A percentile compares a stretch with the other conserved stretches of the same genome.
These are phyloP conservation scores for Panus rudis DNA, from an alignment of 768 basidiomycete genomes.

Conservation along the genomic window DNA sequence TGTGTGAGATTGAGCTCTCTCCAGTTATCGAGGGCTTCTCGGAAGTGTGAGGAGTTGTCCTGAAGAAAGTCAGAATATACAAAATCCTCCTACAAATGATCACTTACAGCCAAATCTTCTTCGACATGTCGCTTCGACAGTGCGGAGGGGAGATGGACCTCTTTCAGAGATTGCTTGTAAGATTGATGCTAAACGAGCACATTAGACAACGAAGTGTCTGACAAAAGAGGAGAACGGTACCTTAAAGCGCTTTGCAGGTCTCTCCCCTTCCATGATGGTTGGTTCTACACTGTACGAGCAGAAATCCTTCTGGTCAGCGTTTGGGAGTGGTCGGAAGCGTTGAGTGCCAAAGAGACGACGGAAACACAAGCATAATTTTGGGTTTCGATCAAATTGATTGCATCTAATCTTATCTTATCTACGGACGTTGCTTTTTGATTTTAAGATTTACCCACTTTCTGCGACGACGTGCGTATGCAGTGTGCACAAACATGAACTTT, in stretches of 20 bases:
- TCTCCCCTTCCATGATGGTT: too few relatives aligned
- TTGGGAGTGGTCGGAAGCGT: too few relatives aligned
- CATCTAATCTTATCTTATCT: too few relatives aligned
- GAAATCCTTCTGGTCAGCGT: too few relatives aligned
- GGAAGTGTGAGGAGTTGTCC: constrained; percentile 79
- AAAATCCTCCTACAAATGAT: not conserved
- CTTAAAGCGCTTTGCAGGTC: constrained; percentile 21
- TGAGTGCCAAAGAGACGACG: too few relatives aligned
- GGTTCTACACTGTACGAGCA: too few relatives aligned
- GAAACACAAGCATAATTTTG: too few relatives aligned
- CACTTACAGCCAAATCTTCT: constrained; percentile 46
- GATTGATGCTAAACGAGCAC: constrained; percentile 57
- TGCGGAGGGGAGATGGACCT: constrained; percentile 66
- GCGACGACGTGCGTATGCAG: too few relatives aligned
- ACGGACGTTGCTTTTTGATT: too few relatives aligned
- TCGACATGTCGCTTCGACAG: constrained; percentile 46
- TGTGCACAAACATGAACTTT: too few relatives aligned
- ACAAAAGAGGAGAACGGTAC: constrained; percentile 5
- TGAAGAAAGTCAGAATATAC: constrained; percentile 19
- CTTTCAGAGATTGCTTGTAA: constrained; percentile 56
- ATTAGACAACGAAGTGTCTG: not conserved
- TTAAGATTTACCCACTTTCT: too few relatives aligned
- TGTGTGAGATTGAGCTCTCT: constrained; percentile 74
- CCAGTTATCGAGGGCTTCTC: constrained; percentile 67
- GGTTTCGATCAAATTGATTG: too few relatives aligned